Conservation (phyloP, 2,329 filamentous ascomycete genomes). For the Nigrospora sphaerica region DNA sequence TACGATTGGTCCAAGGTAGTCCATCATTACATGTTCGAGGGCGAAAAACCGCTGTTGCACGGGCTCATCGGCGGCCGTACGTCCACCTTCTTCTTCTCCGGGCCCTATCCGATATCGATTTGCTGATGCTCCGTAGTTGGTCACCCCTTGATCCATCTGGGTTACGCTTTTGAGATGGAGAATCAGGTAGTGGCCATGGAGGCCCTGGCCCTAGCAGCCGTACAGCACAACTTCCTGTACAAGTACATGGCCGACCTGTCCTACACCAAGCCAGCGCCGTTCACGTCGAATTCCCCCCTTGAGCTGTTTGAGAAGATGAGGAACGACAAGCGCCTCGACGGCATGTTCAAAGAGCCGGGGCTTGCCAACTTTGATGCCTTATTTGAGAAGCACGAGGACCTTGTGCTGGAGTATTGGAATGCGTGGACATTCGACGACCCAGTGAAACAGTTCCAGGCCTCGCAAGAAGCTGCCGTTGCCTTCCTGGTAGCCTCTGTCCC, state of each 20-base stretch:
- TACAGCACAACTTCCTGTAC: constrained; percentile 53
- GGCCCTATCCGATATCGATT: background rate
- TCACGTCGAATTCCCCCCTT: constrained; percentile 54
- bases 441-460: constrained; percentile 66
- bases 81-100: constrained; percentile 21
- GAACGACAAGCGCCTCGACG: constrained; percentile 63
- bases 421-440: constrained; percentile 70
- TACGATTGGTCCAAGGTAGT: constrained; percentile 83
- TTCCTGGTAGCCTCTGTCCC: constrained; percentile 55
- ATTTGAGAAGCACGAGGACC: constrained; percentile 60
- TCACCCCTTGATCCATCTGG: constrained; percentile 88
- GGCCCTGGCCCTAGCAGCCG: constrained; percentile 62
- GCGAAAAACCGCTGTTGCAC: constrained; percentile 72
- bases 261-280: constrained; percentile 59
- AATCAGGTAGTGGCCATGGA: constrained; percentile 85
- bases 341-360: constrained; percentile 51
- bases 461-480: constrained; percentile 54
- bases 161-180: constrained; percentile 85
- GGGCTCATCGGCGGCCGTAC: constrained; percentile 71
- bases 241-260: constrained; percentile 65
- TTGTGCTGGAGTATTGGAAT: constrained; percentile 84
- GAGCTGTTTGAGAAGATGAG: constrained; percentile 66
- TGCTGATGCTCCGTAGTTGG: constrained; percentile 50
- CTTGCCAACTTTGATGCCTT: constrained; percentile 59
- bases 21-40: constrained; percentile 67